Base-by-base conservation (phyloP, 1,139 yeast genomes). In the Sugiyamaella neomexicana region DNA sequence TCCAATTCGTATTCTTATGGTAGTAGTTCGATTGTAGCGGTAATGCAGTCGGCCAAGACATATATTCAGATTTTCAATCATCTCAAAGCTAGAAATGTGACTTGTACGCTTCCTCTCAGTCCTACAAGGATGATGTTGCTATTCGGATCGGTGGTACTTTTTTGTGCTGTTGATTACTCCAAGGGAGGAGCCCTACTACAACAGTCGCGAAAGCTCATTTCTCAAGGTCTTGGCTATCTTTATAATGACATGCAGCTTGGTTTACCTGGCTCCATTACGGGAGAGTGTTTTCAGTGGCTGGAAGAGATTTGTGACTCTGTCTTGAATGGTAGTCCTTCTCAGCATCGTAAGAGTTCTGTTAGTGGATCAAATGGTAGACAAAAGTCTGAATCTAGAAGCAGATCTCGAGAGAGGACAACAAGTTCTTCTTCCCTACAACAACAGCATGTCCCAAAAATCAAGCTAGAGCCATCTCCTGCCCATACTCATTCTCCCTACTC, bases 121-220 rank as follows among this genome's bases (percentile, higher is more conserved):
- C 74, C 83, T n/a, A 75, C 90, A 0, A 72, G 95, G 55, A 81
- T 85, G 57, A 81, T 82, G 62, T 82, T 90, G 0, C 74, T 90
- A 47, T 78, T 85, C 58, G 79, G 90, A 0, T 73, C 89, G 15
- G 68, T 89, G 54, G 87, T 88, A 16, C 88, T 95, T 1, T 84
- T 84, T 60, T 91, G 95, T 8, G 81, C 89, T 0, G 74, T 89
- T 55, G 96, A 89, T 60, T 89, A 88, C 66, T 84, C 89, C 2
- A 83, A 88, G 65, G 90, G 93, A 25, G 96, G 97, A 0, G 85
- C 93, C 0, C 71, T 89, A 55, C 82, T 85, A 63, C 86, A 81
- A 65, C 89, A 85, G 50, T 82, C 85, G 67, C 85, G 83, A 60
- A 76, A 72, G 48, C 57, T 66, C 38, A 55, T 72, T 54, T 57